Conservation (phyloP, 2,329 filamentous ascomycete genomes). For the Colletotrichum limetticola region DNA sequence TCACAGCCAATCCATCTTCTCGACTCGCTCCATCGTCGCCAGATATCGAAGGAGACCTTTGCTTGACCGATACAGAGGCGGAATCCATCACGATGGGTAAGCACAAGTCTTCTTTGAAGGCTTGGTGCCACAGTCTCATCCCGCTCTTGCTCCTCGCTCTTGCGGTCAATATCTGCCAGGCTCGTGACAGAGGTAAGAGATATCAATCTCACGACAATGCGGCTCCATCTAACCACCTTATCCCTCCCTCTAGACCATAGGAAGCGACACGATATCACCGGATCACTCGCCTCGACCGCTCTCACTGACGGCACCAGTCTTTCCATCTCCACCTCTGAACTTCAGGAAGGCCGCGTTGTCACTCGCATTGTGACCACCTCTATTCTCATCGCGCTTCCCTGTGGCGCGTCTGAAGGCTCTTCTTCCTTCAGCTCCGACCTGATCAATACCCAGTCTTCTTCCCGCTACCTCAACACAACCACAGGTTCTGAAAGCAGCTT, state of each 20-base stretch:
- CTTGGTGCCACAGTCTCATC: background rate
- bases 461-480: background rate
- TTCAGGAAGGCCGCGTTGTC: background rate
- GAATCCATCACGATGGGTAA: background rate
- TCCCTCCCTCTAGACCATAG: background rate
- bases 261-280: background rate
- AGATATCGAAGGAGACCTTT: too few relatives aligned
- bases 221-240: background rate
- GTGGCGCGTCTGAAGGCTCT: background rate
- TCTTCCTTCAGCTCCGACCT: background rate
- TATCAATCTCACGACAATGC: background rate
- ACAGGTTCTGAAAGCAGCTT: background rate
- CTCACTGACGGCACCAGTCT: background rate
- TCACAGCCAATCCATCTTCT: background rate
- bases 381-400: conserved; percentile 5
- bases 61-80: background rate
- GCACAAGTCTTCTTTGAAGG: background rate
- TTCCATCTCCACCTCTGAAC: background rate
- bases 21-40: background rate
- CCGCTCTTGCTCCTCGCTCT: background rate
- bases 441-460: background rate
- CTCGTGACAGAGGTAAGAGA: background rate
- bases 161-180: background rate
- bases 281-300: background rate
- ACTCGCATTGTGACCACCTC: conserved; percentile 12